These are phyloP conservation scores for Tritrichomonas foetus DNA, from an alignment of 208 protist genomes.

Conservation along the genomic window DNA sequence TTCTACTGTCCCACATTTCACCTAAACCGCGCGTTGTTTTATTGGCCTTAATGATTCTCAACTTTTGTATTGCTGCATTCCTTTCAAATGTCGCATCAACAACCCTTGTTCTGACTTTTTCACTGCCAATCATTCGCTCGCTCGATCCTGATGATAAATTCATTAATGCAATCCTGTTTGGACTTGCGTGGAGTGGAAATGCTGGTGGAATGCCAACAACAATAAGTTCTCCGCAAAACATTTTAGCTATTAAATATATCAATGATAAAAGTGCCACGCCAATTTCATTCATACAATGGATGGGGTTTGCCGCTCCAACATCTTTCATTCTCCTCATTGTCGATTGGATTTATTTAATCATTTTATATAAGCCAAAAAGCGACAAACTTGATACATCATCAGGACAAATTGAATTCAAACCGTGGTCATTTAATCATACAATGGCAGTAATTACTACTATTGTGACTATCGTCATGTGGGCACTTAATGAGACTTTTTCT, in stretches of 20 bases:
- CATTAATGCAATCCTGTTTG: neutral
- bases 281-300: neutral
- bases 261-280: neutral
- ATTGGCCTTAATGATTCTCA: neutral
- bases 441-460: neutral
- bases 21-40: neutral
- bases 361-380: neutral
- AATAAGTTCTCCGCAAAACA: neutral
- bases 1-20: conserved; percentile 20
- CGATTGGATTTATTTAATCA: neutral
- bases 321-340: neutral
- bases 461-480: neutral
- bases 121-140: conserved; percentile 17
- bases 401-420: neutral
- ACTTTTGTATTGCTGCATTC: neutral
- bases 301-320: neutral
- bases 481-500: neutral
- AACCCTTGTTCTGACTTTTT: conserved; percentile 33
- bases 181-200: conserved; percentile 30
- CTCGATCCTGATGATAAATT: neutral
- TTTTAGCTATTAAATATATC: conserved; percentile 32
- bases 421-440: neutral
- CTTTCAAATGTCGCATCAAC: conserved; percentile 31
- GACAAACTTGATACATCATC: neutral
- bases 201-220: conserved; percentile 5